Evolutionary conservation across 2,329 filamentous ascomycete genomes (phyloP), one percentile per base, ranked within the genome.

Genomic region (Calonectria naviculata): DNA sequence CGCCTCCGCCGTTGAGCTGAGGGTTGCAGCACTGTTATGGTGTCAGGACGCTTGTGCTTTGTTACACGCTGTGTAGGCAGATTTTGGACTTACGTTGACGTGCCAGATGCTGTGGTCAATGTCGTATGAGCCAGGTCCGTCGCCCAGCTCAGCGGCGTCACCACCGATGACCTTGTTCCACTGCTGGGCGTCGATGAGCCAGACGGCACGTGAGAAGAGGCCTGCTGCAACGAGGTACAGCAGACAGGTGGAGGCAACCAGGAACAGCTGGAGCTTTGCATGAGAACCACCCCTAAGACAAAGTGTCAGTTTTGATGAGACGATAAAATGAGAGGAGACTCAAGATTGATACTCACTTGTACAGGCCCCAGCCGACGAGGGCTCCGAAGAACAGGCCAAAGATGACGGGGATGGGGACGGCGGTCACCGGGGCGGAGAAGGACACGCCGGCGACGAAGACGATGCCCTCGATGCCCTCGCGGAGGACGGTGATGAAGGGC

Each of bases 381-480:
- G 84, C 81, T 1, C 95, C 95, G 8, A 92, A 91, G 1, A 88
- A 77, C 13, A 97, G 82, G 1, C 95, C 95, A 24, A 90, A 87
- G 21, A 97, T 82, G 4, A 95, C 93, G 0, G 95, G 91, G 3
- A 97, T 83, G 4, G 95, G 95, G 62, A 97, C 93, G 0, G 95
- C 89, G 5, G 89, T 89, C 1, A 93, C 94, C 0, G 95, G 94
- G 3, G 93, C 87, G 1, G 91, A 90, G 62, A 97, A 91, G 3
- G 93, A 93, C 5, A 98, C 95, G 31, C 95, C 95, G 17, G 94
- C 94, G 65, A 97, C 91, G 81, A 97, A 97, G n/a, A 97, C 89
- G 29, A 97, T 92, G 0, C 93, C 94, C 81, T 98, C 95, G 34
- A 97, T 89, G 5, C 95, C 95, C 81, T 97, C 95, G 34, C 95